These are phyloP conservation scores for Fusarium sp. DNA, from an alignment of 2,329 filamentous ascomycete species.

Conservation along the genomic window DNA sequence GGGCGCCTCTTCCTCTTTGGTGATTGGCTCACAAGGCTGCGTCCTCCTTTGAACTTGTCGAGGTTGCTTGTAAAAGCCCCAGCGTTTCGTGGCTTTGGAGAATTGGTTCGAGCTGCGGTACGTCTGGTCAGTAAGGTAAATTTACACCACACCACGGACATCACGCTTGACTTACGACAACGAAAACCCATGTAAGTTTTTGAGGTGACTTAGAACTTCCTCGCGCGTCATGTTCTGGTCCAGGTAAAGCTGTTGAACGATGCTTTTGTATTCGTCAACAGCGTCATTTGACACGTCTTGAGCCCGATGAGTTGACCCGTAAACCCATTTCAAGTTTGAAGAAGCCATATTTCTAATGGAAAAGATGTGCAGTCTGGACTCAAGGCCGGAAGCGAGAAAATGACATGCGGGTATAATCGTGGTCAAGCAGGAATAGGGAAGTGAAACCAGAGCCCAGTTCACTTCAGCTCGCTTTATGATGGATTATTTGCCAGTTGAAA, in stretches of 20 bases:
- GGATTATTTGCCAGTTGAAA: rapidly evolving
- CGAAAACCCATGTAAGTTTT: rapidly evolving
- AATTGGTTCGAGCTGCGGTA: neutral
- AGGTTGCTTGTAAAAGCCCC: neutral
- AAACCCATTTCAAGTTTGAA: neutral
- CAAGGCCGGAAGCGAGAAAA: rapidly evolving
- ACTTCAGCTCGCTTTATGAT: neutral
- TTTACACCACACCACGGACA: neutral
- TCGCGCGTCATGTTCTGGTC: neutral
- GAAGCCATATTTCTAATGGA: rapidly evolving
- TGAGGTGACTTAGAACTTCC: rapidly evolving
- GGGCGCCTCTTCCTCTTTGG: rapidly evolving
- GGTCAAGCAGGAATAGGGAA: neutral
- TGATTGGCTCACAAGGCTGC: rapidly evolving
- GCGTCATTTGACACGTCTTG: neutral
- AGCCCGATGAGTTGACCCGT: neutral
- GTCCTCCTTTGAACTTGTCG: rapidly evolving
- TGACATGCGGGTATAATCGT: rapidly evolving
- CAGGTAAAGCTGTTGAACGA: neutral
- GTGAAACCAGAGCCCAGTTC: neutral
- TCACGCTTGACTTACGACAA: neutral
- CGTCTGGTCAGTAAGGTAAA: neutral
- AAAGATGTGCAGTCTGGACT: rapidly evolving
- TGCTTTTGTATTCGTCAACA: neutral
- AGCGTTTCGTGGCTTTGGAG: neutral